Evolutionary conservation across 2,329 filamentous ascomycete species (phyloP), one percentile per base, ranked within the genome.

Genomic region (Cercospora sesami): DNA sequence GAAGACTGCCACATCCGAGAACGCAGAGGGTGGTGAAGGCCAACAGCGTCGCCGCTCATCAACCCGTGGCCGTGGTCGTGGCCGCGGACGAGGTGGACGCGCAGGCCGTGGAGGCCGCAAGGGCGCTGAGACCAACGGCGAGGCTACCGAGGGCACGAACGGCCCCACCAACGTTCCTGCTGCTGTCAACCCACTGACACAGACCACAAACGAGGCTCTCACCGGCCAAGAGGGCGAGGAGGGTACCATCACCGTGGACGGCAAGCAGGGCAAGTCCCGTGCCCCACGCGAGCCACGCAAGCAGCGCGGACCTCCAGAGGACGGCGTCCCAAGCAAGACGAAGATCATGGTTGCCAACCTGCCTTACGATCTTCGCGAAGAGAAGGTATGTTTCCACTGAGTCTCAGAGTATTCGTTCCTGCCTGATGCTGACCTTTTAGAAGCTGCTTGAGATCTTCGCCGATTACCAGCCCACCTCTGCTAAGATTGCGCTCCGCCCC

Each of bases 261-360:
- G 71, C 64, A 82, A 83, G 79, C 72, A 75, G 68, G 77, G 79
- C 72, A 80, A 80, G 77, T 77, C 82, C 72, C 84, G 83, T 75
- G 82, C 81, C 74, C 83, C 80, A 70, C 85, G 85, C 76, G 62
- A 64, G 53, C 83, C 86, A 75, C 87, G 87, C 80, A 89, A 89
- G 84, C 89, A 97, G 88, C 94, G 95, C 81, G 95, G 95, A 72
- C 95, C 95, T 73, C 95, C 95, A 69, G 94, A 96, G 82, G 94
- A 99, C 80, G 95, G 95, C 75, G 92, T 99, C 78, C 91, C 95
- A 74, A 98, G 94, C 83, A 97, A 97, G 90, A 98, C 92, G 83
- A 99, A 99, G 91, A 93, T 99, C 84, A 99, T 99, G 95, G 95
- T 99, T 78, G 95, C 95, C 79, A 99, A 99, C 86, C 89, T 99